Percentiles rank a stretch among this genome's conserved stretches.
Conservation (phyloP, 352 stramenopile species). For the Globisporangium recalcitrans region DNA sequence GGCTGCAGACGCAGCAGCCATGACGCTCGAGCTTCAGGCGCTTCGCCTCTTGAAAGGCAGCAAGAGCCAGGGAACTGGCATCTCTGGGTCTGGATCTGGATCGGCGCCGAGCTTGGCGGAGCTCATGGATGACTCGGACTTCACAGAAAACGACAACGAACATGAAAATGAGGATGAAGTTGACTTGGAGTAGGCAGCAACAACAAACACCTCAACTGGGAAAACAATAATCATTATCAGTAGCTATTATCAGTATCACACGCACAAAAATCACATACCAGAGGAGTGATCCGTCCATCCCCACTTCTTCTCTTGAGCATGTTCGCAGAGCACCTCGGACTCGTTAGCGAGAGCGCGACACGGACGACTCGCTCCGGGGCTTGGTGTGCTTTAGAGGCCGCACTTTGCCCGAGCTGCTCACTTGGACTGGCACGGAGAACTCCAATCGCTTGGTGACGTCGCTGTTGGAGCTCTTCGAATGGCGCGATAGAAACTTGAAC, state of each 20-base stretch:
- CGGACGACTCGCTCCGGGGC: neutral
- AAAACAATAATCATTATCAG: neutral
- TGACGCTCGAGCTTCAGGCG: neutral
- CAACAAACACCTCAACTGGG: neutral
- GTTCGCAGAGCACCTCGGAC: neutral
- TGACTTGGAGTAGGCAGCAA: neutral
- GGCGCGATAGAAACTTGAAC: constrained; percentile 33
- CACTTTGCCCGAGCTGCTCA: constrained; percentile 22
- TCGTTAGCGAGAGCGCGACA: neutral
- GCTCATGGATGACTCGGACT: constrained; percentile 24
- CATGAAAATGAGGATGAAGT: neutral
- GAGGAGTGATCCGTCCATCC: neutral
- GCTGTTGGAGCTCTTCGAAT: constrained; percentile 18
- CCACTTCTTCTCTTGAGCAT: neutral
- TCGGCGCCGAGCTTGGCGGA: neutral
- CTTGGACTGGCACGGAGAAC: constrained; percentile 49
- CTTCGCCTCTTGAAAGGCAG: neutral
- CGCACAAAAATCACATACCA: neutral
- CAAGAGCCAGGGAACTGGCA: neutral
- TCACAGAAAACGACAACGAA: constrained; percentile 17
- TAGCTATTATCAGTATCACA: neutral
- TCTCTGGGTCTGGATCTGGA: neutral
- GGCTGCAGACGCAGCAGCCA: neutral
- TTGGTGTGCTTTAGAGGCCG: constrained; percentile 13
- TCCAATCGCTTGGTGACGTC: constrained; percentile 40